Evolutionary conservation across 1,284 basidiomycete genomes (phyloP).

Genomic region (Coniferiporia weirii): DNA sequence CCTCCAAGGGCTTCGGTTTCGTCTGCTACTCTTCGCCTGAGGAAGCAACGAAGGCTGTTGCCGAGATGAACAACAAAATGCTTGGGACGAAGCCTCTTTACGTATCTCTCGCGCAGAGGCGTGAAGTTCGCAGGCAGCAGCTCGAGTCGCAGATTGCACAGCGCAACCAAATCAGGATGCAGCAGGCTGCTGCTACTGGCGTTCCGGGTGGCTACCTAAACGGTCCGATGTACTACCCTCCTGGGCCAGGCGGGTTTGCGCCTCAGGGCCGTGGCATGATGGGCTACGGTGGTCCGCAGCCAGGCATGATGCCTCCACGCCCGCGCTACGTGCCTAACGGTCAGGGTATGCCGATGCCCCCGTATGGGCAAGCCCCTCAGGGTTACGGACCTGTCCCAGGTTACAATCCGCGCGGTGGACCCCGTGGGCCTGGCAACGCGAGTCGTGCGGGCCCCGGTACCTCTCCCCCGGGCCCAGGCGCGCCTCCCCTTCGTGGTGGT

Average conservation of each 20-base stretch:
- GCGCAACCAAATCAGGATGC: constrained; percentile 92
- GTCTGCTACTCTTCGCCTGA: constrained; percentile 99
- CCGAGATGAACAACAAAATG: constrained; percentile 99
- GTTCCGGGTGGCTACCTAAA: constrained; percentile 80
- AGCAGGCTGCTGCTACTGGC: constrained; percentile 85
- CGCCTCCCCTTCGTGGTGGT: constrained; percentile 18
- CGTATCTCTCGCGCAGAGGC: constrained; percentile 97
- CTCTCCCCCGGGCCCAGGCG: constrained; percentile 20
- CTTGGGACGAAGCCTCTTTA: constrained; percentile 98
- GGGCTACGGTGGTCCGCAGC: constrained; percentile 61
- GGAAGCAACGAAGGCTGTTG: constrained; percentile 98
- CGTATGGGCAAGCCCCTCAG: constrained; percentile 65
- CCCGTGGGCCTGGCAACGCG: constrained; percentile 24
- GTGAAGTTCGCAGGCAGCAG: constrained; percentile 97
- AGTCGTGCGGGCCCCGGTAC: constrained; percentile 27
- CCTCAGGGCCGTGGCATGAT: constrained; percentile 81
- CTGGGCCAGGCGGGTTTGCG: constrained; percentile 76
- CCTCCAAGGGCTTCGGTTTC: constrained; percentile 96
- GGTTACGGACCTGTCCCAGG: constrained; percentile 61
- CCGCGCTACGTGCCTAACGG: constrained; percentile 76
- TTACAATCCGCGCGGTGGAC: constrained; percentile 46
- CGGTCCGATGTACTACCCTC: constrained; percentile 84
- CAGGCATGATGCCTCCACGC: constrained; percentile 83
- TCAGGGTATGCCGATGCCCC: constrained; percentile 73
- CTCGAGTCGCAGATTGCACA: constrained; percentile 98